These are phyloP conservation scores for Sclerotinia trifoliorum DNA, from an alignment of 2,329 filamentous ascomycete genomes.

Conservation along the genomic window DNA sequence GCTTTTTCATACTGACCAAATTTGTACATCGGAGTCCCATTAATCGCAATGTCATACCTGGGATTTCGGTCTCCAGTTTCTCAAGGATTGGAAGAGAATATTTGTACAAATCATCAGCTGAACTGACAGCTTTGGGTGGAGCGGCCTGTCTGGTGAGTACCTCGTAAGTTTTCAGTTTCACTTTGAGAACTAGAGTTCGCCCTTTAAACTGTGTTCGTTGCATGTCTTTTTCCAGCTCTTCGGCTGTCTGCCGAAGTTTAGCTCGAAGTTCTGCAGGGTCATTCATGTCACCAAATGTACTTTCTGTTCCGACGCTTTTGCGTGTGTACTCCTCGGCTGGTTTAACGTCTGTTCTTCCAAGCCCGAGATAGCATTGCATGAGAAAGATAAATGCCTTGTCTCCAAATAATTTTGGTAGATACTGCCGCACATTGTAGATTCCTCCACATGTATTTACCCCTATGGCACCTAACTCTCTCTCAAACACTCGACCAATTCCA, in stretches of 20 bases:
- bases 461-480: constrained; percentile 84
- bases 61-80: constrained; percentile 81
- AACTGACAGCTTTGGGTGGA: constrained; percentile 67
- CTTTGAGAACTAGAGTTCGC: constrained; percentile 84
- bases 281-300: constrained; percentile 80
- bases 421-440: constrained; percentile 73
- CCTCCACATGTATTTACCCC: constrained; percentile 88
- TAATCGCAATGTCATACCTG: constrained; percentile 73
- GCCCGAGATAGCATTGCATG: constrained; percentile 77
- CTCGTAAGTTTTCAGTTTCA: constrained; percentile 93
- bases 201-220: constrained; percentile 78
- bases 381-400: constrained; percentile 90
- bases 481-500: constrained; percentile 89
- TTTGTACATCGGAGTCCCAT: constrained; percentile 90
- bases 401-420: constrained; percentile 76
- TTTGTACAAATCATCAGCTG: constrained; percentile 79
- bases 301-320: constrained; percentile 92
- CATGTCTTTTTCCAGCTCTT: constrained; percentile 85
- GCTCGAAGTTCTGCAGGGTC: constrained; percentile 66
- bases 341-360: constrained; percentile 81
- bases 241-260: constrained; percentile 77
- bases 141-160: constrained; percentile 81
- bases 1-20: constrained; percentile 80
- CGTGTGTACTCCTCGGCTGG: constrained; percentile 87
- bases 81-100: constrained; percentile 77